Conservation (phyloP, 371 early-diverging fungal species). For the Rhizomucor pusillus region DNA sequence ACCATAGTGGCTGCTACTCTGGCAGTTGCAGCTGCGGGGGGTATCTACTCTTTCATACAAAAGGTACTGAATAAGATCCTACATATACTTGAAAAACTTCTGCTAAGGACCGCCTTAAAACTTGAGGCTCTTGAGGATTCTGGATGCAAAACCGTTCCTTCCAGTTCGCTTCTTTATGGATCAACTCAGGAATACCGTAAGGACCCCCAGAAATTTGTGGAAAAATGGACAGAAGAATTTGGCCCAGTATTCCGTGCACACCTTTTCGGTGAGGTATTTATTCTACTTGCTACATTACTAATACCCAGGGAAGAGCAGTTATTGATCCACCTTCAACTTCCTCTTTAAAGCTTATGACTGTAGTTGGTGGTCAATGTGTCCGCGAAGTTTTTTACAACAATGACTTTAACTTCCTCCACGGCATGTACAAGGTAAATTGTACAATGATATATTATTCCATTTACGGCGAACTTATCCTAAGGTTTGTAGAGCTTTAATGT, state of each 20-base stretch:
- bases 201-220: constrained; percentile 20
- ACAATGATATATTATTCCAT: too few species aligned
- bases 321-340: too few species aligned
- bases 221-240: constrained; percentile 16
- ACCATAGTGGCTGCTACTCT: too few species aligned
- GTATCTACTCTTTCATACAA: too few species aligned
- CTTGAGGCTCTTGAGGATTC: background rate
- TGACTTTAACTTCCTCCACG: constrained; percentile 12
- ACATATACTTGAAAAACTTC: too few species aligned
- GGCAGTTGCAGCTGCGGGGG: too few species aligned
- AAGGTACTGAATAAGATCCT: too few species aligned
- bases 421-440: constrained; percentile 7
- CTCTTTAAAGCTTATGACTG: constrained; percentile 4
- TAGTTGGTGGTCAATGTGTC: constrained; percentile 12
- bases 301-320: too few species aligned
- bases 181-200: constrained; percentile 18
- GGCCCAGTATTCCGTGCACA: constrained; percentile 28
- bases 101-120: too few species aligned
- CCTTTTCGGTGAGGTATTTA: constrained; percentile 23
- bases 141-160: constrained; percentile 23
- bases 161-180: constrained; percentile 19
- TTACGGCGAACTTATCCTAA: too few species aligned
- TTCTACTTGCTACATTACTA: too few species aligned
- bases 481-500: constrained; percentile 14
- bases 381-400: constrained; percentile 17